Base-by-base conservation (phyloP, 2,329 filamentous ascomycete genomes). In the Trichophyton equinum region DNA sequence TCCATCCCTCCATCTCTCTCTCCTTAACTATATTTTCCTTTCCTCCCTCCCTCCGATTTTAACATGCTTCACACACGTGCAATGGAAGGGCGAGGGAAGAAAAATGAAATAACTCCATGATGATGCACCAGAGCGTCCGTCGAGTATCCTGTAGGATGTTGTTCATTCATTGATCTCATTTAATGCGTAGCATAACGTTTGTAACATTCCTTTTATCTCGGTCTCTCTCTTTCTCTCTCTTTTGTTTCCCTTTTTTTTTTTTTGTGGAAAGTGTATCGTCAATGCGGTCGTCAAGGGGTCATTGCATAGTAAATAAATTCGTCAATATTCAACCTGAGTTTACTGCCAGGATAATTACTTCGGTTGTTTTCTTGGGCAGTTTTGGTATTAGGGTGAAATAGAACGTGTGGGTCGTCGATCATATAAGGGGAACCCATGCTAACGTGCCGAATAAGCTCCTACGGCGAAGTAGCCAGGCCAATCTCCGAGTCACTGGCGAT, bases 401-500 rank as follows among this genome's bases (percentile, higher is more conserved):
- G 44, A 47, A 47, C 18, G 18, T 47, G 18, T 47, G 25, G 9
- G 11, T 11, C 9, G n/a, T 47, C 11, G 33, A 13, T 18, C n/a
- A 47, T 7, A 8, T 11, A 20, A 13, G n/a, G 7, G 20, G 8
- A 20, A 20, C 18, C 22, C 20, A 3, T 47, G 44, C 11, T 11
- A 9, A 47, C 7, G 20, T 4, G 20, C 44, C 7, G 20, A 9
- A 47, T 9, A 20, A 18, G 4, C 22, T 15, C 6, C n/a, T 53
- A 53, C n/a, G 74, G 74, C 53, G 72, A 72, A 18, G 69, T 71
- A 27, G 67, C 67, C 25, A 75, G 60, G 18, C 73, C 74, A 64
- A 73, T 67, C 33, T 76, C 74, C 2, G 74, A 76, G 63, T 76
- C 74, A 60, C 72, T 75, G 49, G 69, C 72, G 63, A 76, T 67